Conservation (phyloP, 345 rosid species). For the Carallia brachiata region DNA sequence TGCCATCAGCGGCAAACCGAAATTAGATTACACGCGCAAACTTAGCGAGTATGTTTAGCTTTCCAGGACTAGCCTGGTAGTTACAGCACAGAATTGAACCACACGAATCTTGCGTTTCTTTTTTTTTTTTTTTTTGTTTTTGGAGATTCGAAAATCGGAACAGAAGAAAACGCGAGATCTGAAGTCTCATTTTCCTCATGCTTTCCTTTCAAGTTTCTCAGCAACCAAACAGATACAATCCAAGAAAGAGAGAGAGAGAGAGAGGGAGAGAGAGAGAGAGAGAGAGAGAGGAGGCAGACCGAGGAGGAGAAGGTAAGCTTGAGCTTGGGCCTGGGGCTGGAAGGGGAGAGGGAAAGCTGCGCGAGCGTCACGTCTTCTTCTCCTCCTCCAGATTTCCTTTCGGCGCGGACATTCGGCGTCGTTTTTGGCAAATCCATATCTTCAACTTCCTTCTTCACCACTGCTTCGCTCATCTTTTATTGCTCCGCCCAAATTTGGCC, state of each 20-base stretch:
- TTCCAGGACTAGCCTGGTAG: neutral
- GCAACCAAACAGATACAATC: neutral
- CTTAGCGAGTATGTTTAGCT: neutral
- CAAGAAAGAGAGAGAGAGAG: neutral
- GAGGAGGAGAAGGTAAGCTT: constrained; percentile 17
- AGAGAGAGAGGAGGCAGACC: constrained; percentile 15
- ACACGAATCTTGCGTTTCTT: too few species aligned
- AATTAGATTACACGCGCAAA: neutral
- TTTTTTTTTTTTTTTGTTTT: too few species aligned
- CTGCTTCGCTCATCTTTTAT: neutral
- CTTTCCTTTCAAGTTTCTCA: neutral
- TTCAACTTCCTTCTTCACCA: constrained; percentile 18
- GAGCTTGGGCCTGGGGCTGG: constrained; percentile 20
- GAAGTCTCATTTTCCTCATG: neutral
- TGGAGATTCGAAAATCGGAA: neutral
- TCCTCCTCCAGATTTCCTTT: neutral
- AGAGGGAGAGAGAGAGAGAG: constrained; percentile 3
- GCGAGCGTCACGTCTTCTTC: constrained; percentile 28
- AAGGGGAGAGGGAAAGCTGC: constrained; percentile 16
- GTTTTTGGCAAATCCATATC: constrained; percentile 7
- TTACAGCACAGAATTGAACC: neutral
- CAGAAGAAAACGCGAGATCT: neutral
- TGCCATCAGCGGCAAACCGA: neutral
- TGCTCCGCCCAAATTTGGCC: neutral
- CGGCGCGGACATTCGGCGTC: neutral